Percentiles rank a stretch among this genome's conserved stretches.
phyloP scores from a whole-genome alignment of 1,139 yeast genomes.

The Suhomyces chickasaworum region DNA sequence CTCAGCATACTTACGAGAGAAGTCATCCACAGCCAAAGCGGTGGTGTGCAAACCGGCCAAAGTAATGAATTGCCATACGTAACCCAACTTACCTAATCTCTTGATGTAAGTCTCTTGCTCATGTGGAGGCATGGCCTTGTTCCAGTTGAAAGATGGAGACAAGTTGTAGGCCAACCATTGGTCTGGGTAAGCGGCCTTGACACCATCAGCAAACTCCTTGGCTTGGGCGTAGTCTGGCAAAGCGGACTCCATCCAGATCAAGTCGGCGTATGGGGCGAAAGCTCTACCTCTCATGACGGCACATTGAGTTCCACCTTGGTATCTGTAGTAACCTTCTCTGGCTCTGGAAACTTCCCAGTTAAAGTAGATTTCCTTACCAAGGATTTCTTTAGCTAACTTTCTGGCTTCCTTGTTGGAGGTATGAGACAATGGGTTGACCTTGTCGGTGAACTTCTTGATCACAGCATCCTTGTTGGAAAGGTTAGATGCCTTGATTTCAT shows the following conservation, averaged over 20 bases:
- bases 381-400: constrained; percentile 68
- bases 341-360: constrained; percentile 97
- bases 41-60: constrained; percentile 97
- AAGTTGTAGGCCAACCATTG: constrained; percentile 96
- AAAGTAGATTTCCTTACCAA: constrained; percentile 85
- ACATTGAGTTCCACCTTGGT: constrained; percentile 95
- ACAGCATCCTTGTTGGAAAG: constrained; percentile 65
- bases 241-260: constrained; percentile 99
- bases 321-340: constrained; percentile 96
- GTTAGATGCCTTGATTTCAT: constrained; percentile 67
- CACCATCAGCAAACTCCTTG: constrained; percentile 91
- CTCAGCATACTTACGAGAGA: constrained; percentile 74
- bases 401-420: constrained; percentile 82
- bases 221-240: constrained; percentile 94
- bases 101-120: constrained; percentile 91
- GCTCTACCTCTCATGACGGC: constrained; percentile 98
- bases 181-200: constrained; percentile 75
- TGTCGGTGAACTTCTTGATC: constrained; percentile 64
- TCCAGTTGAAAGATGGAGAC: constrained; percentile 98
- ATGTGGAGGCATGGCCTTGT: constrained; percentile 81
- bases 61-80: constrained; percentile 97
- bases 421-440: constrained; percentile 74
- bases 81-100: constrained; percentile 87
- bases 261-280: constrained; percentile 91
- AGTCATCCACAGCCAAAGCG: constrained; percentile 87